Evolutionary conservation across 2,329 filamentous ascomycete species (phyloP), one percentile per base, ranked within the genome.

Genomic region (Moelleriella libera): DNA sequence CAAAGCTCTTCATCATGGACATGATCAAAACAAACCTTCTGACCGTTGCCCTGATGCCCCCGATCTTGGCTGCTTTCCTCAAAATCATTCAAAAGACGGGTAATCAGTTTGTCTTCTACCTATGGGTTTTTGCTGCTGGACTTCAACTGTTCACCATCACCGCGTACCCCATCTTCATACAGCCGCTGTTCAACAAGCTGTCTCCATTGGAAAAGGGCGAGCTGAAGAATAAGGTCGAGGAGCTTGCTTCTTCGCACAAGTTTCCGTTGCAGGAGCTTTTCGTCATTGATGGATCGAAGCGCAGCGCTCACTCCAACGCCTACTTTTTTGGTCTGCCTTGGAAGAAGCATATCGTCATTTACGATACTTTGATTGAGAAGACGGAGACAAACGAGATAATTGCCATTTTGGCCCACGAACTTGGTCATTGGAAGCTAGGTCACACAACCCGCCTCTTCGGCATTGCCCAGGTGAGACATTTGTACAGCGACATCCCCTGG

Each of bases 321-420:
- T 92, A 94, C 68, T 98, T 98, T 71, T 96, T 94, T 58, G 92
- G 92, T 51, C 78, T 98, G 48, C 92, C 92, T 41, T 98, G 90
- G 89, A 96, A 96, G 78, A 97, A 97, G 78, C 94, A 97, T 72
- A 98, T 98, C 71, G 92, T 98, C 60, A 94, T 98, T 61, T 98
- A 95, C 64, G 92, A 98, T 63, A 98, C 94, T 5, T 70, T 98
- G 53, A 88, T 98, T 52, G 90, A 96, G 68, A 95, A 97, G 78
- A 92, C 85, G 63, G 80, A 89, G 52, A 82, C 85, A 4, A 77
- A 92, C 60, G 92, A 98, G 67, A 89, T 98, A 41, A 87, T 95
- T 50, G 90, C 92, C 54, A 89, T 98, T 47, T 72, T 98, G 47
- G 89, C 88, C 37, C 92, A 98, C 63, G 92, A 98, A 68, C 78